Conservation (phyloP, 2,329 filamentous ascomycete species). For the Thelonectria rubi region DNA sequence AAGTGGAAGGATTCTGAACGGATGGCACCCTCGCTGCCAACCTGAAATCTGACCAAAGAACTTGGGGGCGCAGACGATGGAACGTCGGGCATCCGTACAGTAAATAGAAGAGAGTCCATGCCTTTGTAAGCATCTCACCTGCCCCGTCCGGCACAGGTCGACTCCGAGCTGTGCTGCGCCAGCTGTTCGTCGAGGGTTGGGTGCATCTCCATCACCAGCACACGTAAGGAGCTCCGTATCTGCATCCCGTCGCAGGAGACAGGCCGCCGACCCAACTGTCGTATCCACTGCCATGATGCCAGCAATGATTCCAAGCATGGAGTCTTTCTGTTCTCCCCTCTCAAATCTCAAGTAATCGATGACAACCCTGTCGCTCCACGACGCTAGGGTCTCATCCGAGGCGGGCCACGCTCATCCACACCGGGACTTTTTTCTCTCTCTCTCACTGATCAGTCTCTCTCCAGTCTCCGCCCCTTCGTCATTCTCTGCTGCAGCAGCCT, state of each 20-base stretch:
- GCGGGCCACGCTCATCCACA: constrained; percentile 6
- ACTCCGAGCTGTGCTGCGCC: constrained; percentile 17
- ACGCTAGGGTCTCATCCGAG: constrained; percentile 28
- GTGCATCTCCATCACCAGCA: too few relatives aligned
- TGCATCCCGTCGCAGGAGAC: too few relatives aligned
- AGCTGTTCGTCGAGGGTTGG: constrained; percentile 9
- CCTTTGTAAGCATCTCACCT: too few relatives aligned
- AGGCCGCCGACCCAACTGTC: neutral
- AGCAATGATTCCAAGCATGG: too few relatives aligned
- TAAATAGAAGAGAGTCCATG: neutral
- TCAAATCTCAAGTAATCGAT: neutral
- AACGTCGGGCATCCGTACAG: neutral
- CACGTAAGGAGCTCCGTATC: too few relatives aligned
- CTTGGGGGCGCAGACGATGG: neutral
- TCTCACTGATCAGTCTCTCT: too few relatives aligned
- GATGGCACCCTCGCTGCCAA: neutral
- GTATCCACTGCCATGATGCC: neutral
- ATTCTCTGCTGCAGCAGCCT: neutral
- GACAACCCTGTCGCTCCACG: neutral
- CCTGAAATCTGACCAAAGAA: too few relatives aligned
- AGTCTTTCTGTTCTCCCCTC: constrained; percentile 17
- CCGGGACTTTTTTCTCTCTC: neutral
- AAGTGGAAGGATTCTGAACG: neutral
- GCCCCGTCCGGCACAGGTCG: constrained; percentile 9
- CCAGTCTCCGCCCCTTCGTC: neutral